Evolutionary conservation across 2,329 filamentous ascomycete genomes (phyloP), one percentile per base, ranked within the genome.

Genomic region (Tricladium varicosporioides): DNA sequence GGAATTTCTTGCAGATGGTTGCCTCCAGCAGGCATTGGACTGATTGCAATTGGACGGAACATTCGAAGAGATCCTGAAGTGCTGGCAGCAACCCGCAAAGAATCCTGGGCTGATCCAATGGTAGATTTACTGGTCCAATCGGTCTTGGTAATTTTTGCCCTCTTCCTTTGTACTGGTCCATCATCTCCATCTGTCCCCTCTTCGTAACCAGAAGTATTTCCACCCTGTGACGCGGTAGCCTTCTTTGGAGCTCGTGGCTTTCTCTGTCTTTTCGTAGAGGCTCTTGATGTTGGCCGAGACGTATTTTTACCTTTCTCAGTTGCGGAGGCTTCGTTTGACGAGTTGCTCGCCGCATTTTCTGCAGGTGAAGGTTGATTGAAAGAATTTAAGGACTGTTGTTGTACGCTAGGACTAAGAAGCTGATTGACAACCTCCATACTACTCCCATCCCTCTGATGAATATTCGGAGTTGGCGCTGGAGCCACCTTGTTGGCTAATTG

Each of bases 21-120:
- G 33, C 73, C 75, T 31, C 72, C 70, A 15, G 79, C 78, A 22
- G 73, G 74, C 2, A 75, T 78, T 19, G 80, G 75, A 32, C 74
- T 74, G 47, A 75, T 71, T 16, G 81, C 78, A 56, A 90, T 80
- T 3, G 93, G 93, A 46, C 92, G 84, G 71, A 96, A 89, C 48
- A 87, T 87, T 45, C 93, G 88, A 57, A 97, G 80, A 5, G 92
- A 96, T 44, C 91, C 91, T 46, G 92, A 88, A 14, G 90, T 96
- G 70, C 91, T 96, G 48, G 93, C 93, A 59, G 90, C 87, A n/a
- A 96, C 91, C 49, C 92, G 84, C 22, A 97, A 78, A 2, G 91
- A 95, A 49, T 94, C 91, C 9, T 86, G 83, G 31, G 85, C 86
- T 42, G 83, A 80, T 51, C 87, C 89, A 66, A 97, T 89, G 18